Evolutionary conservation across 2,329 filamentous ascomycete genomes (phyloP).

Genomic region (Alternaria gansuensis): DNA sequence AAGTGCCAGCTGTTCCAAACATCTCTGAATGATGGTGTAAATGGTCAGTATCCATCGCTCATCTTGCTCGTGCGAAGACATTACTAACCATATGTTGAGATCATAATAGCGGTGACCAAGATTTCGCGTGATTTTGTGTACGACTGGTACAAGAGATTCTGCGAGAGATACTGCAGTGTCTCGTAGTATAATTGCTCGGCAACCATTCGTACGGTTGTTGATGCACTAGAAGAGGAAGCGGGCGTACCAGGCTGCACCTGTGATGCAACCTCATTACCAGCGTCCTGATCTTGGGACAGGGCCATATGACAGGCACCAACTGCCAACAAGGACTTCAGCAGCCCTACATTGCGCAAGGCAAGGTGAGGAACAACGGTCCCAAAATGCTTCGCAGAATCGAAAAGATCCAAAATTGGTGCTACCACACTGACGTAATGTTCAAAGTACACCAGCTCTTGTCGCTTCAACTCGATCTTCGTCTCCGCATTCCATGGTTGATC

Average conservation of each 20-base stretch:
- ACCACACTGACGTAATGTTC: slow-evolving; percentile 52
- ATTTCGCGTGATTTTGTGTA: slow-evolving; percentile 68
- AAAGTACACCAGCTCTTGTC: slow-evolving; percentile 52
- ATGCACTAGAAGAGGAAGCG: slow-evolving; percentile 23
- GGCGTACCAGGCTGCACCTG: slow-evolving; percentile 37
- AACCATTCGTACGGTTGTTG: slow-evolving; percentile 46
- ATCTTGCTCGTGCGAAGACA: not conserved
- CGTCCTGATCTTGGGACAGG: slow-evolving; percentile 45
- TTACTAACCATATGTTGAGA: slow-evolving; percentile 62
- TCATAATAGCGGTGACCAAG: slow-evolving; percentile 66
- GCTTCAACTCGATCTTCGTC: slow-evolving; percentile 39
- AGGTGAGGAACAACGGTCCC: slow-evolving; percentile 45
- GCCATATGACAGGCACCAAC: slow-evolving; percentile 63
- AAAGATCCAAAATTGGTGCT: slow-evolving; percentile 56
- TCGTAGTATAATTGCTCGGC: slow-evolving; percentile 67
- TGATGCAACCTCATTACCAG: slow-evolving; percentile 33
- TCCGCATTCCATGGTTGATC: slow-evolving; percentile 39
- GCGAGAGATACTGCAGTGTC: slow-evolving; percentile 68
- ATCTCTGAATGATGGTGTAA: slow-evolving; percentile 57
- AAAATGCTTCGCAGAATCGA: slow-evolving; percentile 54
- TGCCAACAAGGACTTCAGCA: slow-evolving; percentile 67
- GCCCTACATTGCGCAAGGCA: slow-evolving; percentile 63
- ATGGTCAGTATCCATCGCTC: not conserved
- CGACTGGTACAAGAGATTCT: slow-evolving; percentile 65
- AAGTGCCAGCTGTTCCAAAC: slow-evolving; percentile 63